Evolutionary conservation across 2,329 filamentous ascomycete species (phyloP), one percentile per base, ranked within the genome.

Genomic region (Leptographium procerum): DNA sequence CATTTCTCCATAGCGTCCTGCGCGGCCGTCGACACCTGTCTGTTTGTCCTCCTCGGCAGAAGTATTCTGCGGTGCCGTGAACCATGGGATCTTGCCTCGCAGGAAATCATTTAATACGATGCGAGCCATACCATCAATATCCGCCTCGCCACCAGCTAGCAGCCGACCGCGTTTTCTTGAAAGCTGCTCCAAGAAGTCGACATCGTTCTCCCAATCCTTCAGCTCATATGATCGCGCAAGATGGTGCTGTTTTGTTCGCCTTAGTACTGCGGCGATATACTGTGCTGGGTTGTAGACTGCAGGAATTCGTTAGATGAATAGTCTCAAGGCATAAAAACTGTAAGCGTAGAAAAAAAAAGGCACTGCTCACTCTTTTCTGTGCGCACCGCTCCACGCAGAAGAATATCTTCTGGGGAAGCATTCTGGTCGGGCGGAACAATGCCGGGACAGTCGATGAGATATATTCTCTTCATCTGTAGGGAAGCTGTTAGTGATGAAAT

Each of bases 81-180:
- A 99, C 94, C 95, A 99, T 1, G 94, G 94, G 29, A 97, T 89
- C 73, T 92, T 96, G 59, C 94, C 94, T 63, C 94, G 78, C 68
- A 97, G 83, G 70, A 97, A 99, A 69, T 99, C 94, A 67, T 96
- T 97, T 60, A 99, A 75, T 1, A 99, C 88, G 84, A 96, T 96
- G 73, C 96, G 96, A 1, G 94, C 94, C 53, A 96, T 91, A 66
- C 91, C 91, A 66, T 97, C 92, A 58, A 96, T 75, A 70, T 99
- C 94, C 4, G 92, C 88, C 70, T 97, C 94, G n/a, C 92, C 94
- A 59, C 89, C 92, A 69, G 52, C 57, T 19, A 97, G 76, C 24
- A 99, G 74, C 65, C 91, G 82, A 19, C 94, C 94, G 59, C 85
- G 85, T 71, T 96, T 97, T 59, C 91, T 80, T 10, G 91, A 92